Evolutionary conservation across 176 grass and related monocot species (phyloP).

Genomic region (Pharus latifolius): DNA sequence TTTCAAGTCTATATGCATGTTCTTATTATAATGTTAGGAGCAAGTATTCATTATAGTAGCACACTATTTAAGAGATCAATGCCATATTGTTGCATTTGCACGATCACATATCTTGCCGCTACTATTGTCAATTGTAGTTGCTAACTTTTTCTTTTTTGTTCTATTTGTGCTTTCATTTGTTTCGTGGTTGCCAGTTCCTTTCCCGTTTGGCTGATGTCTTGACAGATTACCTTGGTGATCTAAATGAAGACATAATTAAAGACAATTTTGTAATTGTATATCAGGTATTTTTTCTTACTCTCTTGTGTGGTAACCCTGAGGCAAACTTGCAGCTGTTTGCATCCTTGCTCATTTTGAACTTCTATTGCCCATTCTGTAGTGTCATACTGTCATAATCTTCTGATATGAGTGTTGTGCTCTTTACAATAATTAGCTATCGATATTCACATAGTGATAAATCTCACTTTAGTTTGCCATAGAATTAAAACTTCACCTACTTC

Average conservation of each 20-base stretch:
- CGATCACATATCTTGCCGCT: neutral
- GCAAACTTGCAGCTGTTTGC: neutral
- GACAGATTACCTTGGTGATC: slow-evolving; percentile 68
- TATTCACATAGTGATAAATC: no score
- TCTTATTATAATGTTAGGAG: no score
- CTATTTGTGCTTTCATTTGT: neutral
- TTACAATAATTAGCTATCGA: no score
- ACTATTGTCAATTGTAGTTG: neutral
- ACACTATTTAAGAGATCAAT: no score
- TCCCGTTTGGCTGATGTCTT: slow-evolving; percentile 73
- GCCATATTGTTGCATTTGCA: no score
- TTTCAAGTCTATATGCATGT: no score
- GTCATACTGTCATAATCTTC: neutral
- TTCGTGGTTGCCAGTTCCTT: slow-evolving; percentile 55
- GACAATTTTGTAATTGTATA: slow-evolving; percentile 98
- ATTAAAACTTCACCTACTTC: no score
- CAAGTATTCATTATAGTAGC: no score
- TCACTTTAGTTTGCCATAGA: neutral
- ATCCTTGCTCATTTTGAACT: no score
- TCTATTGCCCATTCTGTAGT: neutral
- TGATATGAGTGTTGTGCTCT: neutral
- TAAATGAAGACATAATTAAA: slow-evolving; percentile 89
- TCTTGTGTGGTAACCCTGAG: neutral
- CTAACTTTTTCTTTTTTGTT: neutral
- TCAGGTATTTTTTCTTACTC: slow-evolving; percentile 37